Evolutionary conservation across 1,284 basidiomycete species (phyloP).

Genomic region (Waitea zeae): DNA sequence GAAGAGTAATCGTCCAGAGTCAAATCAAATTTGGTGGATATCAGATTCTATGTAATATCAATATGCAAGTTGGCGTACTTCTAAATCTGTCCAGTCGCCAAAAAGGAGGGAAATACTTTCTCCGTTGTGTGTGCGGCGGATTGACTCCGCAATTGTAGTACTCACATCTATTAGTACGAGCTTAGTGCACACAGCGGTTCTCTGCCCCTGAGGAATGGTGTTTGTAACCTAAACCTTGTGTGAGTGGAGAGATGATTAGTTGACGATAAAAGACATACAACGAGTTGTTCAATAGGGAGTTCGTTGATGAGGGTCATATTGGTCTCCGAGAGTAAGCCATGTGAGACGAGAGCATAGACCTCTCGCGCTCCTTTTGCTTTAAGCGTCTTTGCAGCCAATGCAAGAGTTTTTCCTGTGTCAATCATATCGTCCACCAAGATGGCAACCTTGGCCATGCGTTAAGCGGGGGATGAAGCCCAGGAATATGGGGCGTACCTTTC

Average conservation of each 20-base stretch:
- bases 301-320: conserved; percentile 63
- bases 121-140: conserved; percentile 93
- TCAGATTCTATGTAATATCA: too few relatives aligned
- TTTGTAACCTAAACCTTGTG: conserved; percentile 52
- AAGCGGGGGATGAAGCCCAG: neutral
- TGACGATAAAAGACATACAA: conserved; percentile 29
- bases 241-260: conserved; percentile 19
- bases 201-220: conserved; percentile 53
- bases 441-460: too few relatives aligned
- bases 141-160: conserved; percentile 87
- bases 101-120: conserved; percentile 78
- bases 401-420: conserved; percentile 83
- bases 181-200: conserved; percentile 37
- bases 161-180: conserved; percentile 74
- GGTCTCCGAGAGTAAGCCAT: conserved; percentile 87
- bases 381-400: conserved; percentile 73
- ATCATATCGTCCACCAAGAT: conserved; percentile 98
- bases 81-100: conserved; percentile 48
- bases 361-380: conserved; percentile 79
- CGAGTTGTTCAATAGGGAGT: conserved; percentile 74
- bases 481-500: conserved; percentile 32
- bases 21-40: too few relatives aligned
- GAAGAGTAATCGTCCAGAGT: too few relatives aligned
- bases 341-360: conserved; percentile 83
- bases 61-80: neutral